Percentiles rank a stretch among this genome's conserved stretches.
These are phyloP conservation scores for Sclerotinia subarctica DNA, from an alignment of 2,329 filamentous ascomycete genomes.

Conservation along the genomic window DNA sequence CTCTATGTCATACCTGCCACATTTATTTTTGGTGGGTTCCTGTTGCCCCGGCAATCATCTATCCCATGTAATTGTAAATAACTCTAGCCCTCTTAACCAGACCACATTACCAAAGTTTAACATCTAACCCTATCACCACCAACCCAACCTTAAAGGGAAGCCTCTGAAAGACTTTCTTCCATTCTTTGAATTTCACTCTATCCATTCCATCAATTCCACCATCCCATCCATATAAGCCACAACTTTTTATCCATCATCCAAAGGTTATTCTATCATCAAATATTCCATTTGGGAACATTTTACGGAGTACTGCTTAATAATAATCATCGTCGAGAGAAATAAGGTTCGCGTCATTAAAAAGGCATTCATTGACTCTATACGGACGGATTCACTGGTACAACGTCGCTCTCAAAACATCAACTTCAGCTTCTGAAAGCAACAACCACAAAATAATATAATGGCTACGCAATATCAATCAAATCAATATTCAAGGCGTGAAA, in stretches of 20 bases:
- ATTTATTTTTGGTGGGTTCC: neutral
- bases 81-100: neutral
- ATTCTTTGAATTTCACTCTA: neutral
- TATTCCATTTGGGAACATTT: neutral
- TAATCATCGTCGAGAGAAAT: neutral
- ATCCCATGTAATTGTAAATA: slow-evolving; percentile 20
- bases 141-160: neutral
- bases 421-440: slow-evolving; percentile 2
- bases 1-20: slow-evolving; percentile 11
- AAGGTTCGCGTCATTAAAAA: slow-evolving; percentile 4
- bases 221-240: neutral
- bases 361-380: neutral
- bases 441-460: slow-evolving; percentile 26
- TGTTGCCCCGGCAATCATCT: slow-evolving; percentile 3
- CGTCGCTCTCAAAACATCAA: neutral
- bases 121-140: neutral
- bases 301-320: neutral
- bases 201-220: neutral
- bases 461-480: slow-evolving; percentile 37
- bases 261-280: neutral
- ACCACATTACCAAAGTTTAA: neutral
- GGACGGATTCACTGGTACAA: neutral
- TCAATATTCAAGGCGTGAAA: slow-evolving; percentile 33
- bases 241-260: neutral
- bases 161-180: neutral